Conservation (phyloP, 306 rosid genomes). For the Lithocarpus polystachyus region DNA sequence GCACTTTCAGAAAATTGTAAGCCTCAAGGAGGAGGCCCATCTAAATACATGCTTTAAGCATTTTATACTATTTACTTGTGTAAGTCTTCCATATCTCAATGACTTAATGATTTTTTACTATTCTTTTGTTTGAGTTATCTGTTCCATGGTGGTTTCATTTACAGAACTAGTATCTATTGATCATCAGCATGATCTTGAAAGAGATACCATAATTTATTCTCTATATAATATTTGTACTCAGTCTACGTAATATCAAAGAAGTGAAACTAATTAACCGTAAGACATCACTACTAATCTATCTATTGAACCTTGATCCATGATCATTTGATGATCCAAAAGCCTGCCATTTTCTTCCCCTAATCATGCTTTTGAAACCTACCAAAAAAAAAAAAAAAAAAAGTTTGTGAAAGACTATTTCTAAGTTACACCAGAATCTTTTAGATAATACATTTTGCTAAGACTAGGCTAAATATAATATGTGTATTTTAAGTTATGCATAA, state of each 20-base stretch:
- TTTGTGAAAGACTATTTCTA: too few species aligned
- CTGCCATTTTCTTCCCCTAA: too few species aligned
- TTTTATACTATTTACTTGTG: slow-evolving; percentile 96
- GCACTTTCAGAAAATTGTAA: slow-evolving; percentile 98
- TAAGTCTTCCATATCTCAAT: slow-evolving; percentile 39
- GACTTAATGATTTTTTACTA: not conserved
- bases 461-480: too few species aligned
- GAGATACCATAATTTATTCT: not conserved
- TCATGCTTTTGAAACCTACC: too few species aligned
- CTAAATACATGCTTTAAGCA: slow-evolving; percentile 99
- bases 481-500: too few species aligned
- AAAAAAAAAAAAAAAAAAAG: too few species aligned
- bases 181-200: not conserved
- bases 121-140: not conserved
- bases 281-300: not conserved
- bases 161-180: not conserved
- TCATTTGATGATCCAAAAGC: too few species aligned
- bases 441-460: too few species aligned
- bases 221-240: not conserved
- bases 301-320: not conserved
- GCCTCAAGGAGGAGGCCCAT: slow-evolving; percentile 99
- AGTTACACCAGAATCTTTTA: too few species aligned
- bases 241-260: not conserved
- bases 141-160: not conserved
- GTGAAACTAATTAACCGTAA: not conserved